Evolutionary conservation across 495 filamentous ascomycete species (phyloP).

Genomic region (Xylaria nigripes): DNA sequence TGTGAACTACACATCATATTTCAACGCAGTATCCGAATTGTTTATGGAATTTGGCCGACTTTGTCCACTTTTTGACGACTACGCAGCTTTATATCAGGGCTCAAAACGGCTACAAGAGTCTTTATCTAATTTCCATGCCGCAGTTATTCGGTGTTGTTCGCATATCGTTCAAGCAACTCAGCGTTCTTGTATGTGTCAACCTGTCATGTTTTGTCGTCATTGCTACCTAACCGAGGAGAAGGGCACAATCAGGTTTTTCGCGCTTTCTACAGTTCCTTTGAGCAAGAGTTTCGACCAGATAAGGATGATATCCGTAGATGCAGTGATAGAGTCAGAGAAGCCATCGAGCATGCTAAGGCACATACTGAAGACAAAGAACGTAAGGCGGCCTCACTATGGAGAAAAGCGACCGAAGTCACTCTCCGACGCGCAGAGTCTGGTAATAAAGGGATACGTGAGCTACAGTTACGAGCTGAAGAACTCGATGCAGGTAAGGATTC

Average conservation of each 20-base stretch:
- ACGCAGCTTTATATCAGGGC: conserved; percentile 26
- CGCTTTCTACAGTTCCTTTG: conserved; percentile 17
- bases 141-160: conserved; percentile 27
- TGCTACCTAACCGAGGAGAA: neutral
- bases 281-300: conserved; percentile 15
- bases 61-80: conserved; percentile 28
- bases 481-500: neutral
- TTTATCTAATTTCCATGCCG: conserved; percentile 30
- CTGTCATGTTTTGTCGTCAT: neutral
- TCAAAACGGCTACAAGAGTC: conserved; percentile 24
- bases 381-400: neutral
- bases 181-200: neutral
- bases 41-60: conserved; percentile 3
- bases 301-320: conserved; percentile 13
- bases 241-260: neutral
- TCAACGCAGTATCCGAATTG: neutral
- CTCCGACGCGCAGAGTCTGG: neutral
- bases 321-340: conserved; percentile 14
- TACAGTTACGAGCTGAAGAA: neutral
- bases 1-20: conserved; percentile 1
- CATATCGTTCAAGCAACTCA: neutral
- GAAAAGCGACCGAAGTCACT: neutral
- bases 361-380: neutral
- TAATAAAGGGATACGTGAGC: neutral
- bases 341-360: neutral